Conservation (phyloP, 495 filamentous ascomycete species). For the Hypoxylon intermedium region DNA sequence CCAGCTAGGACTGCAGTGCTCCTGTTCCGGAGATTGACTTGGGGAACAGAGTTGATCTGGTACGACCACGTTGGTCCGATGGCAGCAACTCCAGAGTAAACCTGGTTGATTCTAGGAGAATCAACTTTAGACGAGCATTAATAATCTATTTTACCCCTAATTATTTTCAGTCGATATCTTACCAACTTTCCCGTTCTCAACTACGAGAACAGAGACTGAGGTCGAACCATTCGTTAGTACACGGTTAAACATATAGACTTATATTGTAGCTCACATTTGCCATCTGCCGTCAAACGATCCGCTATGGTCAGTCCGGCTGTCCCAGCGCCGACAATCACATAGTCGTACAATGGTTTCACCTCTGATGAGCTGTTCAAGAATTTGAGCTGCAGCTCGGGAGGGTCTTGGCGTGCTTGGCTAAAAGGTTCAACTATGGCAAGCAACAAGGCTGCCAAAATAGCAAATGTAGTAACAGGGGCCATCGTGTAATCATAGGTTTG, state of each 20-base stretch:
- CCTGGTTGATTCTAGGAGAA: constrained; percentile 38
- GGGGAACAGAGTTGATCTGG: constrained; percentile 52
- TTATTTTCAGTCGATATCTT: constrained; percentile 1
- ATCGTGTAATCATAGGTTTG: constrained; percentile 1
- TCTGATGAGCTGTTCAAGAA: constrained; percentile 25
- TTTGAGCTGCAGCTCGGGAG: constrained; percentile 14
- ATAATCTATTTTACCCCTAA: background rate
- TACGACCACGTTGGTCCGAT: constrained; percentile 51
- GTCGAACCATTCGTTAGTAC: background rate
- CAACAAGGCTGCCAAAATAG: constrained; percentile 8
- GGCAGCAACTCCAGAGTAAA: constrained; percentile 36
- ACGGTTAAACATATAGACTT: background rate
- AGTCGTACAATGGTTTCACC: constrained; percentile 47
- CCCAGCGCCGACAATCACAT: constrained; percentile 59
- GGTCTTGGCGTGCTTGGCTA: constrained; percentile 7
- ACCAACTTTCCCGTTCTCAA: constrained; percentile 59
- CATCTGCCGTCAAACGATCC: constrained; percentile 56
- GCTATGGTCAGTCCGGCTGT: constrained; percentile 60
- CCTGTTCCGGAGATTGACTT: constrained; percentile 46
- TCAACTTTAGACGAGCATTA: constrained; percentile 28
- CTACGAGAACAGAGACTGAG: constrained; percentile 53
- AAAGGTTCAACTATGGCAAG: constrained; percentile 16
- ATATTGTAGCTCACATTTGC: constrained; percentile 31
- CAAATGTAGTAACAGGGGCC: constrained; percentile 7
- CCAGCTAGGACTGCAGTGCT: constrained; percentile 43